Base-by-base conservation (phyloP, 768 basidiomycete species). In the Panus rudis region DNA sequence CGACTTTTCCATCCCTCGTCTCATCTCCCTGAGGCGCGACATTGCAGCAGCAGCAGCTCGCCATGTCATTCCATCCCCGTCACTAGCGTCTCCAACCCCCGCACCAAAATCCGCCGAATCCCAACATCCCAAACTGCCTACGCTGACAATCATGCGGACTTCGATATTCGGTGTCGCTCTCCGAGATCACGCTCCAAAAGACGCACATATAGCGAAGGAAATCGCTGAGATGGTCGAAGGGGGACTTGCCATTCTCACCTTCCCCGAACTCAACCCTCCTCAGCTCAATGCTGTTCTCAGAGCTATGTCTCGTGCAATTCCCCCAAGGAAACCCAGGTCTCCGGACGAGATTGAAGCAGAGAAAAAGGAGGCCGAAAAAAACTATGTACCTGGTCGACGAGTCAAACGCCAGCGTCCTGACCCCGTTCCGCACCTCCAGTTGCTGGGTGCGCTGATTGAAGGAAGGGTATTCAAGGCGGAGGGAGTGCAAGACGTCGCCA, bases 381-480 rank as follows among this genome's bases (percentile, higher is more conserved):
- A 80, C 52, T 73, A 69, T 40, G 75, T 79, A 33, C 87, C 87
- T 4, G 87, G 87, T 23, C 68, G 83, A 54, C 71, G 82, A 53
- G 68, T 76, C 54, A 84, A 80, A 63, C 74, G 71, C 37, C 61
- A 75, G 50, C 70, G 71, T 44, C 74, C 76, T 48, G 60, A 67
- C 25, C 60, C 78, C 52, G 62, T 68, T 22, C 87, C 88, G 4
- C 81, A 85, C 54, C 60, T 94, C 43, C 74, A 66, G 53, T 64
- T 94, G 20, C 71, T 91, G 45, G 89, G 84, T 20, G 89, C 85
- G 25, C 59, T 96, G 41, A 71, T 93, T 48, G 92, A 93, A 55
- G 81, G 81, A 26, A 68, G 73, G 47, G 68, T 88, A 43, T 76
- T 92, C 59, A 67, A 78, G 40, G 70, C 76, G 16, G 62, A 70